phyloP scores from a whole-genome alignment of 768 basidiomycete species.

The Tricholoma matsutake region DNA sequence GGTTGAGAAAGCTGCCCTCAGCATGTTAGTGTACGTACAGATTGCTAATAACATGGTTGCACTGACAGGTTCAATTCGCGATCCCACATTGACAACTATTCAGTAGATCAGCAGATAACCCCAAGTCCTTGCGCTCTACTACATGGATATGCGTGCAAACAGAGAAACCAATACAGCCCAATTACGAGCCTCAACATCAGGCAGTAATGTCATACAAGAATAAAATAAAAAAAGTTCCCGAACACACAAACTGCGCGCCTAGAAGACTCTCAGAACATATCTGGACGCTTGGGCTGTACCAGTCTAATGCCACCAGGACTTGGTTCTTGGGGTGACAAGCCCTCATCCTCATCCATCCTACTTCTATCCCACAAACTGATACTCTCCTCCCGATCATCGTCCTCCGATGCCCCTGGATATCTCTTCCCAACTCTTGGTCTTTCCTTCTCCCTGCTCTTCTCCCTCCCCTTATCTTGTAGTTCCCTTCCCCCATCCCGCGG shows the following conservation, averaged over 20 bases:
- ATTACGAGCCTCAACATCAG: neutral
- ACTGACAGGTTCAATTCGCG: no score
- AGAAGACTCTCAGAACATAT: constrained; percentile 1
- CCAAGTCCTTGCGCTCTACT: neutral
- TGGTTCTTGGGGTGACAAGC: neutral
- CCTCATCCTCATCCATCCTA: constrained; percentile 21
- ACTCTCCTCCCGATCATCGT: constrained; percentile 63
- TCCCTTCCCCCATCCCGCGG: neutral
- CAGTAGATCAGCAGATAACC: neutral
- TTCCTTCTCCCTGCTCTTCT: constrained; percentile 22
- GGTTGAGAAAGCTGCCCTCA: no score
- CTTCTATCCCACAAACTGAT: constrained; percentile 46
- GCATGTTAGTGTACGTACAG: no score
- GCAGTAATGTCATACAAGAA: neutral
- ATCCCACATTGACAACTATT: no score
- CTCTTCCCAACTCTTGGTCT: constrained; percentile 38
- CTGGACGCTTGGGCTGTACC: constrained; percentile 1
- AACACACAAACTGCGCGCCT: neutral
- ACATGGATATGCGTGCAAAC: neutral
- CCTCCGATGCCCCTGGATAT: constrained; percentile 47
- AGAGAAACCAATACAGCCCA: neutral
- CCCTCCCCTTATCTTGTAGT: neutral
- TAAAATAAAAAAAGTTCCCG: neutral
- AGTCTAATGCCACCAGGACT: constrained; percentile 3
- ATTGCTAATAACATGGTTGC: no score